Percentiles rank a stretch among this genome's conserved stretches.
These are phyloP conservation scores for Calonectria naviculata DNA, from an alignment of 2,329 filamentous ascomycete genomes.

Conservation along the genomic window DNA sequence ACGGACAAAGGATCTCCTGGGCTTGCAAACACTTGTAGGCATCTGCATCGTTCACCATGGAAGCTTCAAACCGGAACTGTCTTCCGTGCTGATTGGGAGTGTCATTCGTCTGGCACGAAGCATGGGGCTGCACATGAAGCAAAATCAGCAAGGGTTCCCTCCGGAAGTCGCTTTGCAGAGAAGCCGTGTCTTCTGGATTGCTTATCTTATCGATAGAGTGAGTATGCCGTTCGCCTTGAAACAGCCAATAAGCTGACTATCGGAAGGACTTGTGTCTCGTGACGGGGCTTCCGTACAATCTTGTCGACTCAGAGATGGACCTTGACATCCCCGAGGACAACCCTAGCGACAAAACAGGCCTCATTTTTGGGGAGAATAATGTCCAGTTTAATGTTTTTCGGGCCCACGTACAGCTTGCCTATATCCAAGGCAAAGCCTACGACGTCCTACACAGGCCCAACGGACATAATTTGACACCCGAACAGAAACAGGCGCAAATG, in stretches of 20 bases:
- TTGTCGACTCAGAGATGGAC: slow-evolving; percentile 50
- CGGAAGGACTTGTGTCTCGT: slow-evolving; percentile 47
- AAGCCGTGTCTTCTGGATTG: slow-evolving; percentile 49
- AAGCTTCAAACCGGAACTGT: slow-evolving; percentile 43
- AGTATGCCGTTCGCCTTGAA: not conserved
- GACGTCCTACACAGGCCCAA: slow-evolving; percentile 30
- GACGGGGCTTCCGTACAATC: slow-evolving; percentile 46
- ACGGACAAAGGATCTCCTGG: slow-evolving; percentile 43
- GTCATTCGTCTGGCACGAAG: slow-evolving; percentile 47
- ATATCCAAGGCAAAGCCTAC: slow-evolving; percentile 31
- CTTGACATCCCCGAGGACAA: slow-evolving; percentile 37
- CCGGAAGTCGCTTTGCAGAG: slow-evolving; percentile 35
- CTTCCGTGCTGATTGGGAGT: slow-evolving; percentile 45
- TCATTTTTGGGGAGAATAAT: slow-evolving; percentile 7
- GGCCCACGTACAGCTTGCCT: slow-evolving; percentile 26
- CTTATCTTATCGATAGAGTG: slow-evolving; percentile 47
- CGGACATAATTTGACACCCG: not conserved
- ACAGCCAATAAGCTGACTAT: not conserved
- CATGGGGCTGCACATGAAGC: slow-evolving; percentile 44
- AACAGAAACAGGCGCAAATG: not conserved
- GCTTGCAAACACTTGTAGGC: slow-evolving; percentile 47
- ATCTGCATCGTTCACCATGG: slow-evolving; percentile 47
- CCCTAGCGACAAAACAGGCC: slow-evolving; percentile 11
- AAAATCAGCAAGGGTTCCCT: not conserved
- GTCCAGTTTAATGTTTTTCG: slow-evolving; percentile 28